Base-by-base conservation (phyloP, 345 rosid genomes). In the Eucalyptus pumila region DNA sequence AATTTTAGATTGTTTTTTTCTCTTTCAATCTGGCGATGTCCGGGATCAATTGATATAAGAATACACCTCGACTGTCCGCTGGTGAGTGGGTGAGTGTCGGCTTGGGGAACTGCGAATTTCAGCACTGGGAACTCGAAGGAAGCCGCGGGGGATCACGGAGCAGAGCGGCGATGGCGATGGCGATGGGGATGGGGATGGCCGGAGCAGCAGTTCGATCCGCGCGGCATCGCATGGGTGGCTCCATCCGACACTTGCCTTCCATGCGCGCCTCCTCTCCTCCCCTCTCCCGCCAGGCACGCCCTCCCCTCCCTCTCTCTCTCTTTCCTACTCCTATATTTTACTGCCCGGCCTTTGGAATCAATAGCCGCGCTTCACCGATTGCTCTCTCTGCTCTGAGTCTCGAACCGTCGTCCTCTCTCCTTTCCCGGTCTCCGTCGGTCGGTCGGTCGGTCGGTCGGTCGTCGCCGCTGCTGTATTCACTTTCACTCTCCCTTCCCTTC, bases 181-280 rank as follows among this genome's bases (percentile, higher is more conserved):
- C 45, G 87, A 54, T 80, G 89, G 54, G 44, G 87, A 54, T 81
- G 85, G 48, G 81, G 87, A 37, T 56, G 42, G 49, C 88, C 26
- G 49, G 58, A 32, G 47, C 19, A 76, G 86, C 45, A 7, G 54
- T 27, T 86, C 90, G 88, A 51, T 87, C 85, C 52, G 27, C 50
- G 86, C 56, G 60, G 72, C 86, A 21, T 17, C 52, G 27, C 60
- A 16, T 14, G 21, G 23, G 80, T 47, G 26, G 85, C 60, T 49
- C 88, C 30, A 32, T 90, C 42, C 51, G 87, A 88, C 91, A 87
- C 44, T 80, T 90, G 90, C 69, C 87, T 62, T 88, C 45, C 93
- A 90, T 92, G 93, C 93, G 86, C 81, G 65, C 87, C 89, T 7
- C 89, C 80, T 45, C 87, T 54, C 90, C 89, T 58, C 50, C 65